Percentiles rank a stretch among this genome's conserved stretches.
These are phyloP conservation scores for Vicia faba DNA, from an alignment of 306 rosid species.

Conservation along the genomic window DNA sequence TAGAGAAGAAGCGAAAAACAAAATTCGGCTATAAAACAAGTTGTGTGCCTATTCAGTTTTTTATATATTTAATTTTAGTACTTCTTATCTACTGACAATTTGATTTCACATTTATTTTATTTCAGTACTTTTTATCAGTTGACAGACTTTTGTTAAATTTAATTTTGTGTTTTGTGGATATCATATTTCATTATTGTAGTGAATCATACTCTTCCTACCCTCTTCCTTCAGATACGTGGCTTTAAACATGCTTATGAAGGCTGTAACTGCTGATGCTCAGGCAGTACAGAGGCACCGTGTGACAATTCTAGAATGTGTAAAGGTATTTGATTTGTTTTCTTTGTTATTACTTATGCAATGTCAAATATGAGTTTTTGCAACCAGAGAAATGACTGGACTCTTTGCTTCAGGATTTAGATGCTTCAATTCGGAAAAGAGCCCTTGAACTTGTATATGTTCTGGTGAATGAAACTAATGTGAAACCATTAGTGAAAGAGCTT, in stretches of 20 bases:
- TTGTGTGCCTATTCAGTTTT: constrained; percentile 15
- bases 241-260: constrained; percentile 93
- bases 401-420: constrained; percentile 83
- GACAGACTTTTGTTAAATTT: background rate
- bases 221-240: constrained; percentile 77
- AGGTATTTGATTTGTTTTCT: constrained; percentile 56
- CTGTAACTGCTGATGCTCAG: constrained; percentile 90
- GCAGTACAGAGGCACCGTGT: constrained; percentile 99
- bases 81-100: background rate
- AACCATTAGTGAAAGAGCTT: constrained; percentile 84
- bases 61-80: background rate
- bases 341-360: constrained; percentile 24
- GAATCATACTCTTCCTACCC: constrained; percentile 30
- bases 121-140: background rate
- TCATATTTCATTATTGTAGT: constrained; percentile 24
- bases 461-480: constrained; percentile 86
- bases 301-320: constrained; percentile 95
- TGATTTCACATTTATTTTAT: constrained; percentile 20
- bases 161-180: constrained; percentile 18
- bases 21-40: background rate
- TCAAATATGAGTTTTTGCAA: constrained; percentile 24
- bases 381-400: constrained; percentile 41
- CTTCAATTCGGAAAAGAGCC: constrained; percentile 95
- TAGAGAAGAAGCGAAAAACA: constrained; percentile 22
- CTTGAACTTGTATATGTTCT: constrained; percentile 93